These are phyloP conservation scores for Brettanomyces sp. DNA, from an alignment of 805 yeast genomes.

Conservation along the genomic window DNA sequence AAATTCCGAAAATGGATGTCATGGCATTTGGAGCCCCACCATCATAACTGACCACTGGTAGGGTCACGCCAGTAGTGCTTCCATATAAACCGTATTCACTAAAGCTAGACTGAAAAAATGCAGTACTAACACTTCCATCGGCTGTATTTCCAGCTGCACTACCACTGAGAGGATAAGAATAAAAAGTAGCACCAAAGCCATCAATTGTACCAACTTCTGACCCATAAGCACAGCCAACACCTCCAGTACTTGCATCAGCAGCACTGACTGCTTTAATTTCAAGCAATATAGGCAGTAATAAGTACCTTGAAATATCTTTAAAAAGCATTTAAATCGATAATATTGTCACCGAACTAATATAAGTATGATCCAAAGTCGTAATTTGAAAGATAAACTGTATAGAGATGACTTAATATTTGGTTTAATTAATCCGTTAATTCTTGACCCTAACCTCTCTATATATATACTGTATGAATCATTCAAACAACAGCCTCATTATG, in stretches of 20 bases:
- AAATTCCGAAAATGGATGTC: conserved; percentile 4
- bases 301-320: no score
- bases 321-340: no score
- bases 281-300: no score
- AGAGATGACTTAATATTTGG: no score
- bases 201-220: neutral
- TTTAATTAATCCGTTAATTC: no score
- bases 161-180: neutral
- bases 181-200: neutral
- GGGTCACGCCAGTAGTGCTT: neutral
- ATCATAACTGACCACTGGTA: neutral
- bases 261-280: neutral
- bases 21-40: neutral
- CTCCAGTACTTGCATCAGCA: neutral
- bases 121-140: neutral
- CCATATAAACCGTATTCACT: neutral
- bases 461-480: no score
- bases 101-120: neutral
- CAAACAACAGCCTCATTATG: no score
- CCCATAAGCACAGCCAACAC: neutral
- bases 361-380: no score
- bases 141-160: no score
- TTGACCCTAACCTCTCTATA: no score
- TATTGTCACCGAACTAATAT: no score
- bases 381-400: no score